phyloP scores from a whole-genome alignment of 2,329 filamentous ascomycete species.

The Calonectria hongkongensis region DNA sequence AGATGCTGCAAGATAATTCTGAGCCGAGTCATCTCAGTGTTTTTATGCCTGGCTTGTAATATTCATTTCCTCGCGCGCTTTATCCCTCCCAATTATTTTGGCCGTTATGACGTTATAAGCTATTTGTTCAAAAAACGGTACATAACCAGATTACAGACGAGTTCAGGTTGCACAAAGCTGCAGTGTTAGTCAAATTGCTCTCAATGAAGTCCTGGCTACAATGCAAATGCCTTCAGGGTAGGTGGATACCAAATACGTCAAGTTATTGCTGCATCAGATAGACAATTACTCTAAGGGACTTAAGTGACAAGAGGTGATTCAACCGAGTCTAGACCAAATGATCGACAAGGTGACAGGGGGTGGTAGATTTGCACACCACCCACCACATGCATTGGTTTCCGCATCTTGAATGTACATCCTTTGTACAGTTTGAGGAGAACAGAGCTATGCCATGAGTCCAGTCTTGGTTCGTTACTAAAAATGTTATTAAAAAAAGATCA shows the following conservation, averaged over 20 bases:
- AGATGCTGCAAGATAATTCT: not conserved
- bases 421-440: not conserved
- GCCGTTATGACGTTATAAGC: not conserved
- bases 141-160: too few species aligned
- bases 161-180: too few species aligned
- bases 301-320: not conserved
- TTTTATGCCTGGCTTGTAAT: too few species aligned
- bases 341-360: constrained; percentile 41
- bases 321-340: constrained; percentile 42
- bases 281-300: not conserved
- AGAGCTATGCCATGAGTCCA: too few species aligned
- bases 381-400: not conserved
- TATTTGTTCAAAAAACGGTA: not conserved
- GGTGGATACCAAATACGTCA: not conserved
- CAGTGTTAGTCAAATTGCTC: too few species aligned
- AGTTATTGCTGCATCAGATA: not conserved
- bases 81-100: not conserved
- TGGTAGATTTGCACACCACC: not conserved
- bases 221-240: too few species aligned
- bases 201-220: too few species aligned
- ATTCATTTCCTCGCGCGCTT: too few species aligned
- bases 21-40: not conserved
- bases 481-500: not conserved
- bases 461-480: too few species aligned
- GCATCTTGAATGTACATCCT: not conserved